phyloP scores from a whole-genome alignment of 805 yeast species.

The Zygosaccharomyces bailii region DNA sequence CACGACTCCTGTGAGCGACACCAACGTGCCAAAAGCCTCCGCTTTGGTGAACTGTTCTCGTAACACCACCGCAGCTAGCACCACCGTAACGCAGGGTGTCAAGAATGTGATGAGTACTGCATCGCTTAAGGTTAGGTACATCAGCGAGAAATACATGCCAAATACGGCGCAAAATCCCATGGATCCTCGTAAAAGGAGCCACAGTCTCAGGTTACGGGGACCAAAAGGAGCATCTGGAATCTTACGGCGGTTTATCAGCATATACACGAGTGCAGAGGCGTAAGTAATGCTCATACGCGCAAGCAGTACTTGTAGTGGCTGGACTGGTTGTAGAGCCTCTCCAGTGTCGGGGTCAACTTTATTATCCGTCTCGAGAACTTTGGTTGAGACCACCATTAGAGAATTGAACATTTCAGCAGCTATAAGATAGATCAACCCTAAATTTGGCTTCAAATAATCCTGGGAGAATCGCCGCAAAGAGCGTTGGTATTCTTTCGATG shows the following conservation, averaged over 20 bases:
- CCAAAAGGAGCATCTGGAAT: conserved; percentile 70
- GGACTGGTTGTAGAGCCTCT: conserved; percentile 48
- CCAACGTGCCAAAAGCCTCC: conserved; percentile 66
- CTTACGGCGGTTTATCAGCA: conserved; percentile 41
- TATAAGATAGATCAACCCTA: conserved; percentile 57
- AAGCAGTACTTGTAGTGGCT: conserved; percentile 75
- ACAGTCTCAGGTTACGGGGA: conserved; percentile 51
- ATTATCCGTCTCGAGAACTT: conserved; percentile 64
- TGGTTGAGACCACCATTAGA: conserved; percentile 70
- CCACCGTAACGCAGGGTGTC: conserved; percentile 71
- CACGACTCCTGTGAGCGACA: conserved; percentile 72
- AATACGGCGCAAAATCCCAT: conserved; percentile 80
- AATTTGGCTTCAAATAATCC: conserved; percentile 34
- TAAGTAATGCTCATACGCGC: conserved; percentile 75
- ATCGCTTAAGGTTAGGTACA: conserved; percentile 73
- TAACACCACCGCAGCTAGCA: conserved; percentile 64
- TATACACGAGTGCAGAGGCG: conserved; percentile 52
- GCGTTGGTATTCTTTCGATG: not conserved
- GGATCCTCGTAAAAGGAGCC: conserved; percentile 59
- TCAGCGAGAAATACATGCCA: conserved; percentile 69
- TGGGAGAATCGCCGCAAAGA: conserved; percentile 12
- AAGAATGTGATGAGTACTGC: conserved; percentile 77
- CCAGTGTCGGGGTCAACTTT: conserved; percentile 41
- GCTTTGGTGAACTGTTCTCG: conserved; percentile 61
- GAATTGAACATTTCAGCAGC: conserved; percentile 71